These are phyloP conservation scores for Pseudozyma thailandica DNA, from an alignment of 1,284 basidiomycete species.

Conservation along the genomic window DNA sequence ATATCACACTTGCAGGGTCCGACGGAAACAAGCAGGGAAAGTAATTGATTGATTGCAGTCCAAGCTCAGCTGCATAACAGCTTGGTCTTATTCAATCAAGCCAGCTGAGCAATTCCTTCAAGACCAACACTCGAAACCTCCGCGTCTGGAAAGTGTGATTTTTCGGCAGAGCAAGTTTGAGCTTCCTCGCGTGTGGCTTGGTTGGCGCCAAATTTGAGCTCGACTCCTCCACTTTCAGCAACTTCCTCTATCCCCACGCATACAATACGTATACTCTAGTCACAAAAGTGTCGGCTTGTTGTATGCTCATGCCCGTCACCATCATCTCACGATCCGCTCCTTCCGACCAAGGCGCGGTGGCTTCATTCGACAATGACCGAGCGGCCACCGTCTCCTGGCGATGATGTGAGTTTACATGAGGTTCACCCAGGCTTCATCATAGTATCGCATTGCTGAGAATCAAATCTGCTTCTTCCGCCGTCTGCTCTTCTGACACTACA, in stretches of 20 bases:
- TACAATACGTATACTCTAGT: too few relatives aligned
- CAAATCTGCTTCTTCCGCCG: not conserved
- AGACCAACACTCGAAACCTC: constrained; percentile 18
- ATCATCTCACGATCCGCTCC: not conserved
- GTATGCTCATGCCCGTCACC: not conserved
- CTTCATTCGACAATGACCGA: constrained; percentile 19
- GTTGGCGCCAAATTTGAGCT: constrained; percentile 1
- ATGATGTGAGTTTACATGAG: constrained; percentile 29
- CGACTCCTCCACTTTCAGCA: constrained; percentile 13
- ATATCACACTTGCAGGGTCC: too few relatives aligned
- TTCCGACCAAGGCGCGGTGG: too few relatives aligned
- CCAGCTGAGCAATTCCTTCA: not conserved
- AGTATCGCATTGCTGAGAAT: too few relatives aligned
- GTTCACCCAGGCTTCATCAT: too few relatives aligned
- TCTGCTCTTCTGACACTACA: constrained; percentile 1
- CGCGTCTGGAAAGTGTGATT: not conserved
- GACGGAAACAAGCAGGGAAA: too few relatives aligned
- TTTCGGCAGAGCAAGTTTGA: constrained; percentile 6
- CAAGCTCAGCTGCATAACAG: not conserved
- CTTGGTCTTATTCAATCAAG: not conserved
- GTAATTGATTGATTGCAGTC: too few relatives aligned
- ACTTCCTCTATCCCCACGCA: not conserved
- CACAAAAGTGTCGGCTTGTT: not conserved
- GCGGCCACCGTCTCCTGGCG: constrained; percentile 39
- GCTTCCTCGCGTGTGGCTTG: constrained; percentile 4